Evolutionary conservation across 768 basidiomycete species (phyloP).

Genomic region (Auricularia cornea): DNA sequence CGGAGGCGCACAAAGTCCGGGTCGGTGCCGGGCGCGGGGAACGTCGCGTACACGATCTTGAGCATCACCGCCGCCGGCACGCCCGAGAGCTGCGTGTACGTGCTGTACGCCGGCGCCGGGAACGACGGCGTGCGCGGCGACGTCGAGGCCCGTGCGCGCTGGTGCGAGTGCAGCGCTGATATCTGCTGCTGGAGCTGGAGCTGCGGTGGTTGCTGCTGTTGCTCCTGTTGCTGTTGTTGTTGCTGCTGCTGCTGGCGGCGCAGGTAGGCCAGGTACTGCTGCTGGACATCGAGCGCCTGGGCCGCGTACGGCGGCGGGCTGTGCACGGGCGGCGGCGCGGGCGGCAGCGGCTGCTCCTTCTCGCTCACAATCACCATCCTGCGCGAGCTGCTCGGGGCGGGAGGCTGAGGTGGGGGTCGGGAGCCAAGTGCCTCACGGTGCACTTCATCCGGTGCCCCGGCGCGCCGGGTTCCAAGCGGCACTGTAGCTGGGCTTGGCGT

Average conservation of each 20-base stretch:
- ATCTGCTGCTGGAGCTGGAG: neutral
- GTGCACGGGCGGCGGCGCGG: neutral
- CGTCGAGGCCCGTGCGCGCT: neutral
- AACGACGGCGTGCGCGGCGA: neutral
- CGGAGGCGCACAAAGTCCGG: constrained; percentile 45
- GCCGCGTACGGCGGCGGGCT: neutral
- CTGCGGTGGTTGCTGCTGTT: neutral
- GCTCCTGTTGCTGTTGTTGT: neutral
- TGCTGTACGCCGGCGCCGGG: neutral
- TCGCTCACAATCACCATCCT: neutral
- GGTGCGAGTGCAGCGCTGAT: neutral
- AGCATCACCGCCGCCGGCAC: constrained; percentile 60
- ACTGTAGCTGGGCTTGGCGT: no score
- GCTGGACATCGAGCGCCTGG: neutral
- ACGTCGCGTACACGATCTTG: constrained; percentile 57
- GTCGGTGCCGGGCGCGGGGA: constrained; percentile 40
- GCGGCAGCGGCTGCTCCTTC: neutral
- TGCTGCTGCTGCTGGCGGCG: neutral
- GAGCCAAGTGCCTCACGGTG: no score
- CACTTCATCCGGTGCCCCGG: no score
- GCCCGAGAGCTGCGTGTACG: constrained; percentile 16
- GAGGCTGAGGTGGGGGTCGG: neutral
- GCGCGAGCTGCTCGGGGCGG: neutral
- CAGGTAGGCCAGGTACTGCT: neutral
- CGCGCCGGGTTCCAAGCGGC: no score